Base-by-base conservation (phyloP, 2,329 filamentous ascomycete genomes). In the Mollisiaceae sp. region DNA sequence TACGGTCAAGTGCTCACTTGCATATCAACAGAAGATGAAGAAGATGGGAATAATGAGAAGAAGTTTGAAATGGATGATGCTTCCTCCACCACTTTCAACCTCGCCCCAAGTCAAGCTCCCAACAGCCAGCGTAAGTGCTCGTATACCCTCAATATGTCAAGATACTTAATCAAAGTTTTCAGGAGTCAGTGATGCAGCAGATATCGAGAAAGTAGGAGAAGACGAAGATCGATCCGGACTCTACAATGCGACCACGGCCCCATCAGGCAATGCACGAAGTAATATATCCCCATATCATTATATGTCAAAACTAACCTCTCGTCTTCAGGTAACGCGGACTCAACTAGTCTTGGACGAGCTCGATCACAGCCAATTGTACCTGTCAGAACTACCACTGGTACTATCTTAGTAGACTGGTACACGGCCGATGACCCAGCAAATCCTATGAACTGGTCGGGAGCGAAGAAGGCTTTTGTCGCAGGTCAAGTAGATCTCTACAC, bases 371-470 rank as follows among this genome's bases (percentile, higher is more conserved):
- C 45, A 24, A 64, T 64, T 12, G 22, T 47, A 1, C 62, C 62
- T 20, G 39, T 47, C 8, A 56, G 59, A 47, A 60, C 62, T 3
- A 47, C 47, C 18, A 56, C 60, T 52, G 63, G 58, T 4, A 65
- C 27, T 1, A 60, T 60, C 14, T n/a, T 65, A n/a, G 63, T 65
- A 14, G 63, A 65, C 39, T 64, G 62, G 62, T 64, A 64, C 22
- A 54, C 36, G n/a, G 57, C 47, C 18, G 57, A 64, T 60, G 62
- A 64, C 50, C 62, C 57, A 4, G 50, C 78, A 6, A 84, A 86
- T 71, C 84, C 84, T 4, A 79, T 83, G 67, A 85, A 85, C 73
- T 85, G 83, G 83, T 76, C 77, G 43, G 73, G 77, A 64, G 59
- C 67, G 35, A 81, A 80, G 71, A 79, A 81, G 22, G 61, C 72